Evolutionary conservation across 2,329 filamentous ascomycete genomes (phyloP), one percentile per base, ranked within the genome.

Genomic region (Claviceps quebecensis): DNA sequence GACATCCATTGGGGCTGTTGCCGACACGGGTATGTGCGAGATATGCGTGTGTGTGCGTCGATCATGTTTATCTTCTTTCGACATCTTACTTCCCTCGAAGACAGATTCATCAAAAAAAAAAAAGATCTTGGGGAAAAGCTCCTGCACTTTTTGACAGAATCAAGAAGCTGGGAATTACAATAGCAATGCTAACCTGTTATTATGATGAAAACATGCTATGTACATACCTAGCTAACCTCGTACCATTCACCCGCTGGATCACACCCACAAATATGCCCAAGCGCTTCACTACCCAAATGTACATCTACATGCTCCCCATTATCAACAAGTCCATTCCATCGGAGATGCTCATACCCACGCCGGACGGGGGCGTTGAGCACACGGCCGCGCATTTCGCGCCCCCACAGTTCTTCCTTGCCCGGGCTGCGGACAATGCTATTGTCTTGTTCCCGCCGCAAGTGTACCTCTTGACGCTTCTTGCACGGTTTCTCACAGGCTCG

Each of bases 211-310:
- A 79, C 8, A 11, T 34, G 29, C 4, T 2, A 34, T 34, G 29
- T 11, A 19, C 2, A 9, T 11, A n/a, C n/a, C n/a, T n/a, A 45
- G 83, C 83, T 1, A 72, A 74, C 39, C 70, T 96, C 3, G 71
- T 87, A 7, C 88, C 90, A 0, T 96, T 95, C 62, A 95, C 90
- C 0, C 80, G 87, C 50, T 97, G 93, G 93, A 76, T 97, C 52
- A 97, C 93, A 2, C 91, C 91, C 0, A 67, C 72, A 0, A 80
- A 78, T 55, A 71, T 84, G 1, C 77, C 81, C 0, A 87, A 83
- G 59, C 78, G 93, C 45, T 98, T 94, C 69, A 87, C 86, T 0
- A 96, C 91, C 0, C 90, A 96, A 64, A 97, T 97, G 91, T 98
- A 97, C 68, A 66, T 97, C 11, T 95, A 95, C 67, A 83, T 94